phyloP scores from a whole-genome alignment of 2,329 filamentous ascomycete genomes.

The Coleophoma cylindrospora region DNA sequence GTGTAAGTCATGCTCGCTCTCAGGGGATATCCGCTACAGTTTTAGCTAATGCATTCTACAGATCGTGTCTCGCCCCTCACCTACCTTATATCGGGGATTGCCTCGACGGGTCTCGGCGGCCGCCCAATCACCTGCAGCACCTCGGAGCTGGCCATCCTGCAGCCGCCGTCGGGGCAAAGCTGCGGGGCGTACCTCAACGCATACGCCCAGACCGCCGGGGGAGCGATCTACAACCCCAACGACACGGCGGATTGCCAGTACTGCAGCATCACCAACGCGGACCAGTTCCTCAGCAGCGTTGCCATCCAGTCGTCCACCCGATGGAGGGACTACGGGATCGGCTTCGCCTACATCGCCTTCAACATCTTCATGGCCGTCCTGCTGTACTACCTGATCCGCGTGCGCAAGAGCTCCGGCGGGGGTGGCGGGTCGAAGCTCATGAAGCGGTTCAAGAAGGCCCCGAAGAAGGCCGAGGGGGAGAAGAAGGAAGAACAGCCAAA shows the following conservation, averaged over 20 bases:
- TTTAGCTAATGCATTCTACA: constrained; percentile 40
- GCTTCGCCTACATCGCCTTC: constrained; percentile 53
- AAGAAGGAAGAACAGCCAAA: too few species aligned
- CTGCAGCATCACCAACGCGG: constrained; percentile 48
- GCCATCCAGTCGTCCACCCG: constrained; percentile 49
- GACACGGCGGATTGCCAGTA: constrained; percentile 49
- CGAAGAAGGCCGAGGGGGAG: not conserved
- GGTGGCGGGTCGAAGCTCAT: not conserved
- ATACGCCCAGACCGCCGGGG: constrained; percentile 45
- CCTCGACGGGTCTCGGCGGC: constrained; percentile 65
- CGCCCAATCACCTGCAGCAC: constrained; percentile 58
- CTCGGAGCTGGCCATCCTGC: constrained; percentile 65
- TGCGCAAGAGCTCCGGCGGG: constrained; percentile 10
- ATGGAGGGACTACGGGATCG: constrained; percentile 65
- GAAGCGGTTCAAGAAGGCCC: not conserved
- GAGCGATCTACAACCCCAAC: constrained; percentile 44
- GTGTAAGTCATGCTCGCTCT: constrained; percentile 28
- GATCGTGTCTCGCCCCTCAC: constrained; percentile 61
- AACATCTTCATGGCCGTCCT: constrained; percentile 47
- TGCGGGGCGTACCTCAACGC: constrained; percentile 54
- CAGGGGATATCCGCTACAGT: not conserved
- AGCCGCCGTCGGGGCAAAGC: constrained; percentile 48
- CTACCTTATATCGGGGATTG: constrained; percentile 69
- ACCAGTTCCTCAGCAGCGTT: constrained; percentile 46
- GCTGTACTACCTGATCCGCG: constrained; percentile 46